A percentile compares a stretch with the other conserved stretches of the same genome.
phyloP scores from a whole-genome alignment of 805 yeast genomes.

The Lipomyces sp. region DNA sequence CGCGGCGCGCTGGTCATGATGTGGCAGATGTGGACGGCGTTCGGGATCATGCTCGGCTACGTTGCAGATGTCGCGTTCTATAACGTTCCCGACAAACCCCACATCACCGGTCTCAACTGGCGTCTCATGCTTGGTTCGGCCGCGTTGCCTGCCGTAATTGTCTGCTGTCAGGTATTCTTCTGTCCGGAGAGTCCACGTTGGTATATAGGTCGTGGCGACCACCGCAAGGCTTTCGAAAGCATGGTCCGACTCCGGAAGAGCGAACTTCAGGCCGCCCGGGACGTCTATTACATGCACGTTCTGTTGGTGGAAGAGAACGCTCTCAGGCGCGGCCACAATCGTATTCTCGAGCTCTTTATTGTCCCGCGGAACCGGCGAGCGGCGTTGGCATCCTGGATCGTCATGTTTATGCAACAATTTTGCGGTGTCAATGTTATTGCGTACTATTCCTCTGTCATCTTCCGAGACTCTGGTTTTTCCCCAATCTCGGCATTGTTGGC shows the following conservation, averaged over 20 bases:
- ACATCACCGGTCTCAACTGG: conserved; percentile 51
- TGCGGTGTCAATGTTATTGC: conserved; percentile 91
- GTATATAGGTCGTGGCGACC: conserved; percentile 60
- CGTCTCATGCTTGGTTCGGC: conserved; percentile 71
- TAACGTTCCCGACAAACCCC: conserved; percentile 46
- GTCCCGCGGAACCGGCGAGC: conserved; percentile 85
- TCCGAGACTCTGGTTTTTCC: conserved; percentile 67
- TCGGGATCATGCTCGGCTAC: conserved; percentile 72
- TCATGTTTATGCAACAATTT: conserved; percentile 89
- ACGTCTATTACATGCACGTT: conserved; percentile 62
- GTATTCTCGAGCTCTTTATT: conserved; percentile 54
- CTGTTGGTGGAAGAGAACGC: conserved; percentile 54
- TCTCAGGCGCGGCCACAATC: conserved; percentile 46
- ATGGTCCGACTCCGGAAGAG: conserved; percentile 54
- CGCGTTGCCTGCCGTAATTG: conserved; percentile 60
- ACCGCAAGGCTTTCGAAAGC: conserved; percentile 56
- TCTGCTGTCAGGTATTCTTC: conserved; percentile 56
- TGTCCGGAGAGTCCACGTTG: conserved; percentile 76
- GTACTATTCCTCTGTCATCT: conserved; percentile 79
- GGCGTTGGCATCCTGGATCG: conserved; percentile 76
- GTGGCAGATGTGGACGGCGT: conserved; percentile 79
- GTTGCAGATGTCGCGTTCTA: conserved; percentile 63
- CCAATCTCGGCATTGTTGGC: conserved; percentile 71
- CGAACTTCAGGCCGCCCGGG: conserved; percentile 65
- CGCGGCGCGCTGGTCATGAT: conserved; percentile 71